Evolutionary conservation across 805 yeast genomes (phyloP).

Genomic region (Saccharomycopsis capsularis): DNA sequence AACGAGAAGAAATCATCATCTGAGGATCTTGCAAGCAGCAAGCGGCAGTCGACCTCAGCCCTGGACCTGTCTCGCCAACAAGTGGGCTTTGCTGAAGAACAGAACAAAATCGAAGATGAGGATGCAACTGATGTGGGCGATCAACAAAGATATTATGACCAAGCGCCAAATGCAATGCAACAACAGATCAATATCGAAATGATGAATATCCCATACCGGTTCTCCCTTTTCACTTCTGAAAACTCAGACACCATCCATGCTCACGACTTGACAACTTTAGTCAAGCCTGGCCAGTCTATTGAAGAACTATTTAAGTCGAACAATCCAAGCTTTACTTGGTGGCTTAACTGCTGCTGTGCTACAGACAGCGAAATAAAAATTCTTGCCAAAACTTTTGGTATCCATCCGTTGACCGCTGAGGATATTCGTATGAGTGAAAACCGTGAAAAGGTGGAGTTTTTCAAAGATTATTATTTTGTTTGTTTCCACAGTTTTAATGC

Average conservation of each 20-base stretch:
- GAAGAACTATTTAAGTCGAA: slow-evolving; percentile 13
- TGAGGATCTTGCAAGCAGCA: neutral
- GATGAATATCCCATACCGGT: slow-evolving; percentile 59
- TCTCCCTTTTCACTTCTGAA: slow-evolving; percentile 75
- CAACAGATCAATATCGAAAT: slow-evolving; percentile 11
- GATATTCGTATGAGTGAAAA: slow-evolving; percentile 96
- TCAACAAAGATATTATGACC: neutral
- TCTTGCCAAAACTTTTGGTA: slow-evolving; percentile 87
- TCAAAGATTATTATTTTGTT: slow-evolving; percentile 85
- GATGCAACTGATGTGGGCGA: slow-evolving; percentile 1
- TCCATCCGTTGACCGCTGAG: slow-evolving; percentile 96
- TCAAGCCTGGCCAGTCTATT: slow-evolving; percentile 46
- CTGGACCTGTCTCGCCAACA: no score
- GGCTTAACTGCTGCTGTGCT: slow-evolving; percentile 93
- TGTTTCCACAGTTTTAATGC: slow-evolving; percentile 95
- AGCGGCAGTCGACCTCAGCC: neutral
- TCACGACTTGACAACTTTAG: slow-evolving; percentile 73
- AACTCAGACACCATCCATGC: slow-evolving; percentile 86
- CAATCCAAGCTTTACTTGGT: slow-evolving; percentile 62
- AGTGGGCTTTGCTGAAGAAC: slow-evolving; percentile 38
- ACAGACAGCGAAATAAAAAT: slow-evolving; percentile 92
- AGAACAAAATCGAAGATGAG: slow-evolving; percentile 5
- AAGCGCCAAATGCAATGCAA: neutral
- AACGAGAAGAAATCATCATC: neutral
- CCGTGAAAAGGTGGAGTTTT: slow-evolving; percentile 93